Base-by-base conservation (phyloP, 78 protist species). In the Cavenderia fasciculata region DNA sequence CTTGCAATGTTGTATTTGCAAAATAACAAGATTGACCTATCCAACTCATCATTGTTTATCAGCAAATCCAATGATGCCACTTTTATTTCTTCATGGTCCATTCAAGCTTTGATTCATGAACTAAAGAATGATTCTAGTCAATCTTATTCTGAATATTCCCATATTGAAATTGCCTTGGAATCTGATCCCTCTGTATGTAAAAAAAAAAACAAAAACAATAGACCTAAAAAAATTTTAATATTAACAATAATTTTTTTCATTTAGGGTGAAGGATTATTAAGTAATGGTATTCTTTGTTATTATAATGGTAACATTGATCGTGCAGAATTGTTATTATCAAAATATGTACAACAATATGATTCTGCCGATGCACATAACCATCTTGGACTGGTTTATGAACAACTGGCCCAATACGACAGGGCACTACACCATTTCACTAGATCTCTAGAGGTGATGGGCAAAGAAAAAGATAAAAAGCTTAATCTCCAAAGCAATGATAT, bases 81-180 rank as follows among this genome's bases (percentile, higher is more conserved):
- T 36, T 65, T 78, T 2, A 10, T 7, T 1, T 7, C 19, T 0
- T 49, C 73, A 6, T 82, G 90, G 90, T 82, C 90, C 4, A 44
- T 82, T 19, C 90, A 82, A 68, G 90, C 79, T 56, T 33, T 82
- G n/a, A 56, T 82, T 14, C 63, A 82, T 43, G 90, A 82, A 54
- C n/a, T 31, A 47, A 40, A 59, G 41, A 29, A 23, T 68, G 16
- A 14, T 63, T n/a, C 27, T 33, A 56, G 5, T 44, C 52, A 8
- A n/a, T 11, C 1, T 33, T 25, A 63, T 31, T 0, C 52, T 36
- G 90, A 82, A n/a, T 82, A 82, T 51, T 21, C 25, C 21, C 74
- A 68, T 56, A 68, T 65, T n/a, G 34, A 18, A 14, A 68, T 10
- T 23, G 90, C 77, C 14, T 43, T 82, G 25, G 90, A 82, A 41